Base-by-base conservation (phyloP, 306 rosid genomes). In the Cercis canadensis region DNA sequence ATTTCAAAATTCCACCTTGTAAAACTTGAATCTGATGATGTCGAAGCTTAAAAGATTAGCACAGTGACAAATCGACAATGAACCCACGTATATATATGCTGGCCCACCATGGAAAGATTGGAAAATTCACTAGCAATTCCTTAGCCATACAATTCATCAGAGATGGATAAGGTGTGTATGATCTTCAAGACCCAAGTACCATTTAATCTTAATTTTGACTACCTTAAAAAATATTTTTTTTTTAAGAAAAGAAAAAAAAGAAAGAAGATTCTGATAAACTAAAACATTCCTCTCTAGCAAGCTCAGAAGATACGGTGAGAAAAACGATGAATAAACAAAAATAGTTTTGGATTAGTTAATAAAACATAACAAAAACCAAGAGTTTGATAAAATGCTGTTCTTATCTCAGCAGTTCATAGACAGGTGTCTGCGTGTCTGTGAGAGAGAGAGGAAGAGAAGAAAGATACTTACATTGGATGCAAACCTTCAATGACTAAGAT, bases 401-500 rank as follows among this genome's bases (percentile, higher is more conserved):
- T 53, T 53, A 19, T 53, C 10, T 17, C 8, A 16, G 54, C 21
- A 24, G 29, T 24, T 24, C 29, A 24, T 24, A 3, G 29, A 24
- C 29, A 24, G n/a, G n/a, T 43, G 47, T 16, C 4, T 50, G 11
- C 12, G 29, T 47, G 8, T 47, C 12, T 6, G 11, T 5, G 4
- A 36, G 18, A 64, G 14, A 17, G 50, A 58, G 57, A 24, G n/a
- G 49, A 29, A 56, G 39, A 47, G 17, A 21, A 54, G 11, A 3
- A n/a, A 21, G 32, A 15, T 55, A 81, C 97, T 87, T 80, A 91
- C 99, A 95, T 95, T 75, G 99, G 99, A 65, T 95, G 99, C 62
- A 95, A 81, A 19, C 99, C 99, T 86, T 95, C 99, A 72, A 95
- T 95, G 81, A 95, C 99, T 1, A 95, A 90, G 71, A 95, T 89